These are phyloP conservation scores for Tetrapyrgos nigripes DNA, from an alignment of 1,284 basidiomycete species.

Conservation along the genomic window DNA sequence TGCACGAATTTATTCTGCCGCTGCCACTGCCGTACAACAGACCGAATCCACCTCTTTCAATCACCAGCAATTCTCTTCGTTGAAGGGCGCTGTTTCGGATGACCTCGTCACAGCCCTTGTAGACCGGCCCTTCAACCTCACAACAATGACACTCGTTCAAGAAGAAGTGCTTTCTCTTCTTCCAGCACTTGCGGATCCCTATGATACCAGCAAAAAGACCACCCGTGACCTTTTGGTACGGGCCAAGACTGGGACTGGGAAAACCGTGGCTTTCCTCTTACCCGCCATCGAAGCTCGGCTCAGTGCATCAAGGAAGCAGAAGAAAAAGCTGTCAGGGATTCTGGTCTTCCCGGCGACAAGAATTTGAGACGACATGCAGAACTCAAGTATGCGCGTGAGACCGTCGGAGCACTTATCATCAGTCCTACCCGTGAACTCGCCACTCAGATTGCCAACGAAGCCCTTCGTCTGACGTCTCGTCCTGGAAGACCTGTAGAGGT, in stretches of 20 bases:
- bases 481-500: conserved; percentile 70
- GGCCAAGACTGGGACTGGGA: conserved; percentile 94
- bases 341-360: conserved; percentile 43
- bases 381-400: conserved; percentile 46
- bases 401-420: conserved; percentile 85
- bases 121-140: conserved; percentile 73
- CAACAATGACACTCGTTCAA: conserved; percentile 87
- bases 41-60: neutral
- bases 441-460: conserved; percentile 92
- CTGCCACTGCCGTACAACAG: neutral
- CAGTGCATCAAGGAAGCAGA: conserved; percentile 50
- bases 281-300: conserved; percentile 85
- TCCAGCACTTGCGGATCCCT: conserved; percentile 60
- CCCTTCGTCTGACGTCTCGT: conserved; percentile 70
- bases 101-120: conserved; percentile 70
- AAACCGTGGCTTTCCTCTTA: conserved; percentile 90
- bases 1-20: neutral
- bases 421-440: conserved; percentile 96
- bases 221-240: conserved; percentile 78
- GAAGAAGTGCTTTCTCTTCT: conserved; percentile 77
- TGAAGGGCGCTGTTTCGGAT: conserved; percentile 38
- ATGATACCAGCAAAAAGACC: conserved; percentile 39
- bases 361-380: conserved; percentile 37
- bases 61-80: neutral
- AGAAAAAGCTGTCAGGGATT: conserved; percentile 45